Base-by-base conservation (phyloP, 257 asterid species). In the Striga asiatica region DNA sequence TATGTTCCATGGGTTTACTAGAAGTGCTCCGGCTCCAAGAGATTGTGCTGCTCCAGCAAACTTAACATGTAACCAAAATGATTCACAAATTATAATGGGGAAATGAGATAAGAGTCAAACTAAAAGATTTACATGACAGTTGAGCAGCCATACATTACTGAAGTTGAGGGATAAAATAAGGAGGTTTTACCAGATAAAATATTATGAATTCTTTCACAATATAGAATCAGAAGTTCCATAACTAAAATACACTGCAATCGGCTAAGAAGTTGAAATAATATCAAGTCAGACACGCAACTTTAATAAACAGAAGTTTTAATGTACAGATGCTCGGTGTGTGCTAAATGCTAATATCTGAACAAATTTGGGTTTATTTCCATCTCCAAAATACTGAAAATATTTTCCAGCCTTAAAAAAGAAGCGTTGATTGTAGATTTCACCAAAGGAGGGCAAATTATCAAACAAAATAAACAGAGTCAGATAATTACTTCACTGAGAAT, bases 41-140 rank as follows among this genome's bases (percentile, higher is more conserved):
- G 96, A 86, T 54, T 86, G 96, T 42, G 96, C 96, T 46, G 96
- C 96, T 56, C 96, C 96, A 61, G 96, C 94, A 75, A 86, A 86
- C 96, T 86, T 60, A 7, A 29, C 59, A 70, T 52, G 25, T 42
- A 57, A 46, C 22, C 55, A 55, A 31, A 57, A 34, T 34, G 45
- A 22, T 16, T 39, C 11, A 37, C 38, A 22, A 39, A 23, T 35
- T 38, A 20, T 18, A 54, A 39, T 31, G 47, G 31, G 17, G 14
- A 50, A 62, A 31, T 11, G 8, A 25, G 9, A 14, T 7, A 57
- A 46, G 45, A 50, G 41, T 47, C n/a, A 55, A 13, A 19, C 19
- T 25, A 12, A 58, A 39, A 11, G 17, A 18, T 43, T 6, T 18
- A 9, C 1, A 2, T 3, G 2, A 34, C 8, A 24, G 58, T 43